Evolutionary conservation across 208 protist species (phyloP).

Genomic region (Porcisia deanei): DNA sequence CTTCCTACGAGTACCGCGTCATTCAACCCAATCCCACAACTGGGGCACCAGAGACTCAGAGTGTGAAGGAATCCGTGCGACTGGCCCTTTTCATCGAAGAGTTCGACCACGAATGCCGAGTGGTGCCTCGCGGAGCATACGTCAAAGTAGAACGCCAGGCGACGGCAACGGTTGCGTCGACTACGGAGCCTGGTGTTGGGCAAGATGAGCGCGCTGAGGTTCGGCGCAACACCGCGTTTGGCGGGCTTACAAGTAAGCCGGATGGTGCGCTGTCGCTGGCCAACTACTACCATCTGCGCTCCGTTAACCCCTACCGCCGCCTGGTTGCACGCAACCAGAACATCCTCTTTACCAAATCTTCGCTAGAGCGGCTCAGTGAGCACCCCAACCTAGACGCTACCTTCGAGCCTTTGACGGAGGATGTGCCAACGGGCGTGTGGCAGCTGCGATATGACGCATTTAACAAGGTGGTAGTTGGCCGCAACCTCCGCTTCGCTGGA

Average conservation of each 20-base stretch:
- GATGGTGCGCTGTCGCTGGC: slow-evolving; percentile 63
- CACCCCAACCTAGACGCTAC: slow-evolving; percentile 63
- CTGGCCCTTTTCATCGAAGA: slow-evolving; percentile 83
- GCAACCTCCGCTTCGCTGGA: slow-evolving; percentile 64
- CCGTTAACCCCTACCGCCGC: slow-evolving; percentile 65
- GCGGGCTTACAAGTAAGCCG: slow-evolving; percentile 40
- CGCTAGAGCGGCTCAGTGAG: slow-evolving; percentile 57
- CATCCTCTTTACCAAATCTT: slow-evolving; percentile 48
- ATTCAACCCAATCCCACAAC: slow-evolving; percentile 11
- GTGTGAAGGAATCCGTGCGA: slow-evolving; percentile 74
- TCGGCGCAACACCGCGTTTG: slow-evolving; percentile 56
- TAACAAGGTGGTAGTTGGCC: slow-evolving; percentile 65
- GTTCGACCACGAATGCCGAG: slow-evolving; percentile 81
- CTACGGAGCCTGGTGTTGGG: neutral
- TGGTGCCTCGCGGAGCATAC: slow-evolving; percentile 83
- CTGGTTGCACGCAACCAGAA: slow-evolving; percentile 51
- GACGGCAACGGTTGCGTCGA: slow-evolving; percentile 17
- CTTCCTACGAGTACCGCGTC: slow-evolving; percentile 88
- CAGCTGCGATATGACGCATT: slow-evolving; percentile 70
- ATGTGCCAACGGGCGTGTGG: slow-evolving; percentile 78
- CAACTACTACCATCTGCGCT: slow-evolving; percentile 87
- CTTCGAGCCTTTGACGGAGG: slow-evolving; percentile 76
- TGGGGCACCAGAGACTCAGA: slow-evolving; percentile 6
- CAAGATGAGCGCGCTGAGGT: slow-evolving; percentile 20
- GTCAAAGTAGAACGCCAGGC: slow-evolving; percentile 44